Base-by-base conservation (phyloP, 2,329 filamentous ascomycete species). In the Aspergillus fumigatiaffinis region DNA sequence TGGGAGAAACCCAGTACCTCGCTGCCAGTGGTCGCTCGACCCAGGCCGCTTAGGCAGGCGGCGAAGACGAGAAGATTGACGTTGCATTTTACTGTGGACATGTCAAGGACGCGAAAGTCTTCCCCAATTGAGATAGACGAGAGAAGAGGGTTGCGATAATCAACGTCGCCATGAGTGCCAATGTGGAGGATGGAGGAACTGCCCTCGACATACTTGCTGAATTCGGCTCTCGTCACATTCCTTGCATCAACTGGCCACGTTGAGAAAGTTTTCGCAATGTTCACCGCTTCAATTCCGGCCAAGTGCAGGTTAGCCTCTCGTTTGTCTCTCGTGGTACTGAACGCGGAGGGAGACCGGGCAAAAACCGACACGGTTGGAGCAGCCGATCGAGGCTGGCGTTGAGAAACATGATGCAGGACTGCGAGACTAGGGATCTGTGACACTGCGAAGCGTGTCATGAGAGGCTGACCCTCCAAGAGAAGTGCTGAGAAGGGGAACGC, bases 201-300 rank as follows among this genome's bases (percentile, higher is more conserved):
- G n/a, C 61, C 61, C 49, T 66, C 56, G 10, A 68, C 53, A 14
- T 68, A 53, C 14, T 64, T 38, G 17, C 61, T 62, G 29, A 68
- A 68, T 10, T 61, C 57, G 6, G 60, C 55, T 26, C 65, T 56
- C 17, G 65, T 59, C n/a, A 68, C 51, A 2, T 52, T 46, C 17
- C 62, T 66, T n/a, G 65, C 66, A 53, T 68, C 65, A 25, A 68
- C 64, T 2, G 66, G 66, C 63, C 63, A 67, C 26, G 66, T 67
- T 8, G 58, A 59, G 42, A 68, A 68, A 49, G 61, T 56, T 21
- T 61, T 60, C 12, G 66, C 64, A 29, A 68, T 68, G 20, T 62
- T 67, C 44, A 68, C 61, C 23, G 66, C 64, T 52, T 68, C 66
- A 38, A 68, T 63, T 6, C 57, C 63, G 4, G 66, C 66, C 64